These are phyloP conservation scores for Calonectria pseudoreteaudii DNA, from an alignment of 2,329 filamentous ascomycete genomes.

Conservation along the genomic window DNA sequence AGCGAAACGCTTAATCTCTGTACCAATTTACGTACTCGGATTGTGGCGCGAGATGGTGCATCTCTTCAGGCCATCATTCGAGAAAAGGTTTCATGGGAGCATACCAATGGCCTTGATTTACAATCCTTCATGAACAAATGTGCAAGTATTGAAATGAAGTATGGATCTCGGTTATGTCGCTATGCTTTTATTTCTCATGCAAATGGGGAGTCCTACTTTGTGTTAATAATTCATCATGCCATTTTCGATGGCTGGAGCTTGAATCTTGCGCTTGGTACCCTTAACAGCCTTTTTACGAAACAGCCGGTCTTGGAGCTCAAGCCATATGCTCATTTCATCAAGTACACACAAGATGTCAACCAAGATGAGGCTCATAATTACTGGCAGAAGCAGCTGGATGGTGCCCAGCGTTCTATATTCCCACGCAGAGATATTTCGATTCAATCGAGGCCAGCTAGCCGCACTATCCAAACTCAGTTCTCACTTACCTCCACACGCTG, in stretches of 20 bases:
- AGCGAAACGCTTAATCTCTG: neutral
- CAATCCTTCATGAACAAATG: neutral
- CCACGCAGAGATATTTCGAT: neutral
- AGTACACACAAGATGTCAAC: neutral
- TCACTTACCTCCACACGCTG: constrained; percentile 42
- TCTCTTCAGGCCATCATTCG: neutral
- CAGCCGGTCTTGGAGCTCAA: neutral
- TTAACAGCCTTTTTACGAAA: neutral
- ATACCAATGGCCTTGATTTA: neutral
- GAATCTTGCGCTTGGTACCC: neutral
- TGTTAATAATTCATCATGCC: neutral
- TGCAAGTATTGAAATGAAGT: neutral
- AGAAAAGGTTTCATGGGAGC: neutral
- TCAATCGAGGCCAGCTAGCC: constrained; percentile 38
- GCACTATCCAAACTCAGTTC: constrained; percentile 60
- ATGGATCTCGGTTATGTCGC: neutral
- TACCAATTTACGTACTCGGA: neutral
- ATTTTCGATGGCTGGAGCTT: constrained; percentile 11
- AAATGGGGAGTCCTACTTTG: neutral
- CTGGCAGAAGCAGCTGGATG: neutral
- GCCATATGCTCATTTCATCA: constrained; percentile 4
- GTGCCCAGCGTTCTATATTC: neutral
- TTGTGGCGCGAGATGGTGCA: neutral
- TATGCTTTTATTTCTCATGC: neutral
- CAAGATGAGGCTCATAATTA: neutral